Evolutionary conservation across 1,139 yeast species (phyloP), one percentile per base, ranked within the genome.

Genomic region (Entelexis sorbosivorans): DNA sequence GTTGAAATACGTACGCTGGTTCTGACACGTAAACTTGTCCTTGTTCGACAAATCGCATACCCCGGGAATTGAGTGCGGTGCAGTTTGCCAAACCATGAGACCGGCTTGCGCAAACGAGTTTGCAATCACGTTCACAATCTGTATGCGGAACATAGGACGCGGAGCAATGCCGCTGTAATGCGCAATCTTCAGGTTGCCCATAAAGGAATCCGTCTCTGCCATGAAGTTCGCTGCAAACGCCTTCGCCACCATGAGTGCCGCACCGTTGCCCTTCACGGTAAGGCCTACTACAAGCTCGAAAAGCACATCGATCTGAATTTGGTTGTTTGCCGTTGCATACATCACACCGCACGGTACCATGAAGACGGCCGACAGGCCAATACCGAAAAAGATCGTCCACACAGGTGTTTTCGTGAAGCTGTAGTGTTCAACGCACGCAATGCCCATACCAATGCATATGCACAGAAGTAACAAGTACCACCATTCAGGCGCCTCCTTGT

Each of bases 401-500:
- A 40, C 71, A 78, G 50, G 78, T 61, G 6, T 77, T 72, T 57
- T 77, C 73, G 68, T 78, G 17, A 76, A 76, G 20, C 74, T 64
- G 59, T 74, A 77, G 2, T 72, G 54, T 54, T 72, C 62, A n/a
- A 76, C 73, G 6, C 45, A 42, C 6, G 73, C 64, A 38, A 78
- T 66, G 3, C 78, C 77, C 49, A 78, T 66, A 11, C 68, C 68
- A 16, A 76, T 61, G 19, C 78, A 71, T 22, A 71, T 58, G 8
- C 70, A 55, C 52, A 79, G 65, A 26, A 78, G 70, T n/a, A 67
- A 52, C n/a, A 76, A 17, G 58, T 74, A 80, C 73, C 78, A 77
- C 77, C 77, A 75, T 54, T 78, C 81, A 14, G 85, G 85, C n/a
- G 78, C 84, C 59, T 80, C 86, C 40, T 70, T 71, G 61, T 78